Percentiles rank a stretch among this genome's conserved stretches.
These are phyloP conservation scores for Alternaria viburni DNA, from an alignment of 2,329 filamentous ascomycete species.

Conservation along the genomic window DNA sequence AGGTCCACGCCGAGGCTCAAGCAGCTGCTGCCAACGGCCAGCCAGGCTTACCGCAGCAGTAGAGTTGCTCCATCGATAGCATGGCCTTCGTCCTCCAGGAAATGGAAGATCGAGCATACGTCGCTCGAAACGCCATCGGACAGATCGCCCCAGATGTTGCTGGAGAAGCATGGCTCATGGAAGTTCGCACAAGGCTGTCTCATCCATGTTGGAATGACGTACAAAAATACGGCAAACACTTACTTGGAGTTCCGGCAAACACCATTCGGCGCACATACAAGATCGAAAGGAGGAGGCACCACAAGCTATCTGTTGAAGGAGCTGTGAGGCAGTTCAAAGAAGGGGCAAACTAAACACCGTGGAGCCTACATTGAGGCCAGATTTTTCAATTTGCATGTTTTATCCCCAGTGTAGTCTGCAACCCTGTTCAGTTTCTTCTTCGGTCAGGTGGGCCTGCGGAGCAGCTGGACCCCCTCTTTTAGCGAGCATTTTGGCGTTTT, in stretches of 20 bases:
- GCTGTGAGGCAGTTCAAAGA: background rate
- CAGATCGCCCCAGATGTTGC: background rate
- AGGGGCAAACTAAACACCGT: background rate
- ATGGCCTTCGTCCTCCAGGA: background rate
- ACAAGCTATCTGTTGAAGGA: background rate
- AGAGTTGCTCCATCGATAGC: slow-evolving; percentile 4
- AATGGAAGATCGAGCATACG: background rate
- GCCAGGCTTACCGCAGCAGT: slow-evolving; percentile 25
- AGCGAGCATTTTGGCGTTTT: slow-evolving; percentile 45
- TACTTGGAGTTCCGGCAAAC: background rate
- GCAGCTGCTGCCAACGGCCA: slow-evolving; percentile 32
- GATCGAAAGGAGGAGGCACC: background rate
- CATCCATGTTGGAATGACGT: background rate
- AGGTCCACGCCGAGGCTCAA: slow-evolving; percentile 32
- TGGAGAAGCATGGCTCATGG: background rate
- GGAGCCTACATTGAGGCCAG: background rate
- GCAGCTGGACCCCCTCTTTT: slow-evolving; percentile 35
- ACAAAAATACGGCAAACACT: background rate
- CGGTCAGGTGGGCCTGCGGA: background rate
- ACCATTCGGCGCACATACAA: background rate
- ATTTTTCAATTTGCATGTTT: background rate
- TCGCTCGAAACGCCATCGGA: background rate
- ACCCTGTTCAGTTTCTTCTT: background rate
- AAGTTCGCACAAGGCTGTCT: background rate
- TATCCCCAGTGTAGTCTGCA: background rate